Evolutionary conservation across 2,329 filamentous ascomycete genomes (phyloP).

Genomic region (Colletotrichum chrysophilum): DNA sequence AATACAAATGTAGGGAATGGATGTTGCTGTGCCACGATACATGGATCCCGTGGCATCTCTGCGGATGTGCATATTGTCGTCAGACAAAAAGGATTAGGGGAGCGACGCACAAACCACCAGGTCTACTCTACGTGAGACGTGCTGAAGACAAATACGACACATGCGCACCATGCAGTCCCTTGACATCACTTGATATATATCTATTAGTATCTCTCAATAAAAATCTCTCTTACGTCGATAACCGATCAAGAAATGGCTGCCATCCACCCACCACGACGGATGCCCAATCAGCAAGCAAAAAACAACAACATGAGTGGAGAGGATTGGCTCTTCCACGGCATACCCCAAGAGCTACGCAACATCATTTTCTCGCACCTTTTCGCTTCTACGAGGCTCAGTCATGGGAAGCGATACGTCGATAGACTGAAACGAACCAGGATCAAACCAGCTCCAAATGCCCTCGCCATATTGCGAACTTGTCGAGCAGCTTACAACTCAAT

Average conservation of each 20-base stretch:
- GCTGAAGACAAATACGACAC: background rate
- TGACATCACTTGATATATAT: background rate
- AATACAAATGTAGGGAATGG: background rate
- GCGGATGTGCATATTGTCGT: background rate
- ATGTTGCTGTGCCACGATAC: background rate
- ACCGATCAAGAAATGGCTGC: background rate
- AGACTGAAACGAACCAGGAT: background rate
- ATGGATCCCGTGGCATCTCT: background rate
- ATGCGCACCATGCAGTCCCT: background rate
- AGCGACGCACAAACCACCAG: background rate
- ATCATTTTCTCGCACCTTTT: background rate
- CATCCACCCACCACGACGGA: background rate
- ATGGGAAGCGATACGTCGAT: background rate
- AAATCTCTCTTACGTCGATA: background rate
- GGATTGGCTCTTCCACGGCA: background rate
- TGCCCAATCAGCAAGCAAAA: background rate
- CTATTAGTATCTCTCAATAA: background rate
- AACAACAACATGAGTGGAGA: background rate
- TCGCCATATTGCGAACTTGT: background rate
- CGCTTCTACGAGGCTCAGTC: background rate
- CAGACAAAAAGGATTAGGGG: background rate
- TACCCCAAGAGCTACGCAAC: background rate
- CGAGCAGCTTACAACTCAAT: background rate
- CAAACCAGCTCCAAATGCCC: background rate
- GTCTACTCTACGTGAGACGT: background rate